These are phyloP conservation scores for Penicillium sp. DNA, from an alignment of 2,329 filamentous ascomycete genomes.

Conservation along the genomic window DNA sequence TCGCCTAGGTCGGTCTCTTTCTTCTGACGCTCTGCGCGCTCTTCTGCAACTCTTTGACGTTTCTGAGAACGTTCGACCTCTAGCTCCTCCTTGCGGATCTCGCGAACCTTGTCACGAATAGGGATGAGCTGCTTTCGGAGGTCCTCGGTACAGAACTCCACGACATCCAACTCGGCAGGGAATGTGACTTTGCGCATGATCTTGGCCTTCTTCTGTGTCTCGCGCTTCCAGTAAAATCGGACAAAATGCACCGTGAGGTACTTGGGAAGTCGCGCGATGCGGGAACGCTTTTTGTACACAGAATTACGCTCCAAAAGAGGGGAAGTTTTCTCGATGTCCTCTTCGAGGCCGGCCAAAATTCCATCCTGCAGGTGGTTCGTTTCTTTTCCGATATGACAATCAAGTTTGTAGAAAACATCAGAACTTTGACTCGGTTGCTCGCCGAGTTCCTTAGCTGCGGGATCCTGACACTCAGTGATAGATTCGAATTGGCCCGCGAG, in stretches of 20 bases:
- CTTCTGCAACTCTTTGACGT: slow-evolving; percentile 72
- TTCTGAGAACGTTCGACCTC: slow-evolving; percentile 90
- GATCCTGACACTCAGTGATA: slow-evolving; percentile 78
- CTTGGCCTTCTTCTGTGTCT: slow-evolving; percentile 97
- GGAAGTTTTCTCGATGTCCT: slow-evolving; percentile 89
- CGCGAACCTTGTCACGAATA: slow-evolving; percentile 92
- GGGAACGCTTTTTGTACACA: slow-evolving; percentile 84
- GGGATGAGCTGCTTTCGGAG: slow-evolving; percentile 79
- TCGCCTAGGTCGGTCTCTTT: slow-evolving; percentile 36
- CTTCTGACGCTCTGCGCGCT: slow-evolving; percentile 53
- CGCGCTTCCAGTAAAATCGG: slow-evolving; percentile 95
- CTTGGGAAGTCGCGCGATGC: slow-evolving; percentile 85
- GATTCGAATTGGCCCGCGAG: slow-evolving; percentile 80
- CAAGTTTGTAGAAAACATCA: slow-evolving; percentile 85
- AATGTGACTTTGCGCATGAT: slow-evolving; percentile 99
- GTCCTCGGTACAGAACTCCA: slow-evolving; percentile 94
- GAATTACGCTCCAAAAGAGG: slow-evolving; percentile 73
- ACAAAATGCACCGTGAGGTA: slow-evolving; percentile 97
- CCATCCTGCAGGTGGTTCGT: slow-evolving; percentile 92
- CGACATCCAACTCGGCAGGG: slow-evolving; percentile 84
- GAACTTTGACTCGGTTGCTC: slow-evolving; percentile 66
- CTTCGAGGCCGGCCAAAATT: slow-evolving; percentile 74
- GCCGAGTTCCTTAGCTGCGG: slow-evolving; percentile 68
- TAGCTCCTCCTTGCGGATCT: slow-evolving; percentile 90
- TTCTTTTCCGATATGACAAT: slow-evolving; percentile 86